Evolutionary conservation across 2,329 filamentous ascomycete species (phyloP).

Genomic region (Chaetomiaceae sp.): DNA sequence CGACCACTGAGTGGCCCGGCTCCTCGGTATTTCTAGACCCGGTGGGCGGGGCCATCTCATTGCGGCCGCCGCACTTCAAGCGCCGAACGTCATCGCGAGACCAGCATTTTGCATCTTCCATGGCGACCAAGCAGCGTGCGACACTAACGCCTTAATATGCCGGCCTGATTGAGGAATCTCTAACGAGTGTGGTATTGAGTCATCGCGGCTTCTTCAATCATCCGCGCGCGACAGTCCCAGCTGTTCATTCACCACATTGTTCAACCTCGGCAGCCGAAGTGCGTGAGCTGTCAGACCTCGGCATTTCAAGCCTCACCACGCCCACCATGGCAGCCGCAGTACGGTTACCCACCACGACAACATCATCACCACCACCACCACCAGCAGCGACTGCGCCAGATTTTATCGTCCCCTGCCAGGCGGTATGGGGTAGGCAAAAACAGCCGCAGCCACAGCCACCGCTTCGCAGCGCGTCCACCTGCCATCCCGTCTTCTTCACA

Average conservation of each 20-base stretch:
- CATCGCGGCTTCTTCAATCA: too few relatives aligned
- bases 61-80: too few relatives aligned
- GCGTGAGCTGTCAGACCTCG: too few relatives aligned
- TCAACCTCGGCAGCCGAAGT: slow-evolving; percentile 5
- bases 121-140: background rate
- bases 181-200: too few relatives aligned
- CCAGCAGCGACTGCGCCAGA: background rate
- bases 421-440: slow-evolving; percentile 8
- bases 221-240: too few relatives aligned
- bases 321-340: slow-evolving; percentile 13
- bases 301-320: too few relatives aligned
- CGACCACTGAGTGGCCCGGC: slow-evolving; percentile 1
- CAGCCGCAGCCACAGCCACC: slow-evolving; percentile 26
- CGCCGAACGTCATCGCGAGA: slow-evolving; percentile 9
- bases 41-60: too few relatives aligned
- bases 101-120: background rate
- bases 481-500: slow-evolving; percentile 74
- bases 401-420: slow-evolving; percentile 14
- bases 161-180: too few relatives aligned
- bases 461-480: slow-evolving; percentile 45
- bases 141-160: too few relatives aligned
- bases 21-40: too few relatives aligned
- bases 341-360: slow-evolving; percentile 1
- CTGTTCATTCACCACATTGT: too few relatives aligned
- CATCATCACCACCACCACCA: background rate